Percentiles rank a stretch among this genome's conserved stretches.
Conservation (phyloP, 2,329 filamentous ascomycete species). For the Exserohilum turcica region DNA sequence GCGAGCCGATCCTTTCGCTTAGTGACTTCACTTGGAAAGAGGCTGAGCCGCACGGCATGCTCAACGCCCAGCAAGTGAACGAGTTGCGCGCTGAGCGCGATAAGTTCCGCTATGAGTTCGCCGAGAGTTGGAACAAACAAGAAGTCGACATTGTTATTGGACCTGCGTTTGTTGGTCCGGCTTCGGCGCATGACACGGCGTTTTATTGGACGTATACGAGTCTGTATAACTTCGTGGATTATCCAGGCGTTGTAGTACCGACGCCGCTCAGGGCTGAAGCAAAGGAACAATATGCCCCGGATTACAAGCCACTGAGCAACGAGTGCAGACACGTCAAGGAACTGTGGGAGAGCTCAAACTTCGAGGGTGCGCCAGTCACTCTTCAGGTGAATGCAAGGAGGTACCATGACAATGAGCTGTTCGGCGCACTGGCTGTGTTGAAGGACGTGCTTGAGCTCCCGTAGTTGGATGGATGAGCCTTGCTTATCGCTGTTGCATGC, state of each 20-base stretch:
- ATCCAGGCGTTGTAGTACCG: constrained; percentile 26
- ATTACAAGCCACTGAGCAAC: constrained; percentile 23
- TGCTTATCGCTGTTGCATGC: neutral
- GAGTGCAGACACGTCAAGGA: constrained; percentile 25
- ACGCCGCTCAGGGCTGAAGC: constrained; percentile 20
- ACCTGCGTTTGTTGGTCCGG: constrained; percentile 28
- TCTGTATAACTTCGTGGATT: constrained; percentile 28
- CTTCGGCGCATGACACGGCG: constrained; percentile 25
- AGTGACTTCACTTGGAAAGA: constrained; percentile 39
- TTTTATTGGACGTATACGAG: constrained; percentile 32
- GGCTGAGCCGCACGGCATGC: constrained; percentile 12
- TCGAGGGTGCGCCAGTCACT: constrained; percentile 28
- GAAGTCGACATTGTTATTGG: constrained; percentile 29
- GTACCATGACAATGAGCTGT: constrained; percentile 29
- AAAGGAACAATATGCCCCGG: constrained; percentile 21
- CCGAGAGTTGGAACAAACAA: constrained; percentile 23
- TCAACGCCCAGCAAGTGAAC: constrained; percentile 17
- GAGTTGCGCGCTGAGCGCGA: constrained; percentile 17
- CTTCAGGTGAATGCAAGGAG: constrained; percentile 29
- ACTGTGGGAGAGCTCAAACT: constrained; percentile 24
- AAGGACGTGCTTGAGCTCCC: constrained; percentile 23
- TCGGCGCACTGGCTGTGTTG: constrained; percentile 25
- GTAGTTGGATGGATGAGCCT: neutral
- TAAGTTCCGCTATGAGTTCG: constrained; percentile 20
- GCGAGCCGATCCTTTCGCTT: constrained; percentile 54